Conservation (phyloP, 164 flowering plant species). For the Annona squamosa region DNA sequence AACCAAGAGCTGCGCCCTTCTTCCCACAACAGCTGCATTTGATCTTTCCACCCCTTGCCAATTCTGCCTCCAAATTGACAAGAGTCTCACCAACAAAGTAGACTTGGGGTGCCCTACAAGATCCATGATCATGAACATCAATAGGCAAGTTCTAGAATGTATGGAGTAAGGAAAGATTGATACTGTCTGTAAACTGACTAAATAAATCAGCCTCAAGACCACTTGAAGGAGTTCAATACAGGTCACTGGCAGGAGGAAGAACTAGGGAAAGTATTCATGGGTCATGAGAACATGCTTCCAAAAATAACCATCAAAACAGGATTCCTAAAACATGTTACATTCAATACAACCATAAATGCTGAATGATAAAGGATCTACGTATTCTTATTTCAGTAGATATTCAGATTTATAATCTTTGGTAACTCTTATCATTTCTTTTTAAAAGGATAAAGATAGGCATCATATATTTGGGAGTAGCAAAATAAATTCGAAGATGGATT, state of each 20-base stretch:
- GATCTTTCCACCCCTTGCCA: slow-evolving; percentile 17
- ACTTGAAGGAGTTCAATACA: background rate
- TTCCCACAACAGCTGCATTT: slow-evolving; percentile 15
- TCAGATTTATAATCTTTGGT: too few relatives aligned
- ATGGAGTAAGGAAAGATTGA: background rate
- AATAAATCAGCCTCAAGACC: background rate
- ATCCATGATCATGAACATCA: background rate
- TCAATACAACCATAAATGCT: background rate
- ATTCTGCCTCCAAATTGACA: slow-evolving; percentile 13
- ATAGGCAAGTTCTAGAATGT: background rate
- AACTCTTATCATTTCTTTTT: too few relatives aligned
- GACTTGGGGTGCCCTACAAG: slow-evolving; percentile 19
- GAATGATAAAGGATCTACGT: too few relatives aligned
- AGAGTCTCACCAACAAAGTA: slow-evolving; percentile 17
- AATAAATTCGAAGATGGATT: too few relatives aligned
- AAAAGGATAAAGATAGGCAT: too few relatives aligned
- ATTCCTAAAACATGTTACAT: background rate
- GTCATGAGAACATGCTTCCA: background rate
- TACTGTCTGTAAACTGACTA: background rate
- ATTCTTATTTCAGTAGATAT: too few relatives aligned
- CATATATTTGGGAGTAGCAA: too few relatives aligned
- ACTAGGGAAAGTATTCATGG: background rate
- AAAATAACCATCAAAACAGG: background rate
- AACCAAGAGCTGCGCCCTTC: slow-evolving; percentile 22
- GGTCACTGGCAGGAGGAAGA: background rate